These are phyloP conservation scores for Ceratocystis eucalypticola DNA, from an alignment of 2,329 filamentous ascomycete species.

Conservation along the genomic window DNA sequence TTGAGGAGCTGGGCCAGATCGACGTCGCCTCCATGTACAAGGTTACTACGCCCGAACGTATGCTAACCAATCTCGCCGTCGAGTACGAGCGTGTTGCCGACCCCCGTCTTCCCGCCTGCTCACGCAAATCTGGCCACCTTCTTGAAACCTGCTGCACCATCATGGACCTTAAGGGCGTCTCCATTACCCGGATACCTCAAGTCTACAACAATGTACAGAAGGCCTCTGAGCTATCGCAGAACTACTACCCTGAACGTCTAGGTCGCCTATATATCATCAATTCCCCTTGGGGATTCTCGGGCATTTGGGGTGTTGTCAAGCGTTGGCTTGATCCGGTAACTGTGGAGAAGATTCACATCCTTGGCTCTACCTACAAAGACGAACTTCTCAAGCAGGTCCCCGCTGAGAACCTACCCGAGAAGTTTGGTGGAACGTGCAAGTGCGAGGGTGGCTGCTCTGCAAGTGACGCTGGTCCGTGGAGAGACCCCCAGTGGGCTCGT, in stretches of 20 bases:
- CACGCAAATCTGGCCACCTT: slow-evolving; percentile 74
- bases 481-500: slow-evolving; percentile 52
- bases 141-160: slow-evolving; percentile 97
- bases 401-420: slow-evolving; percentile 74
- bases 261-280: slow-evolving; percentile 97
- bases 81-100: slow-evolving; percentile 96
- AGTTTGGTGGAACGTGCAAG: slow-evolving; percentile 71
- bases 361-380: slow-evolving; percentile 67
- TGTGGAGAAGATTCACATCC: slow-evolving; percentile 85
- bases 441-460: slow-evolving; percentile 73
- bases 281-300: slow-evolving; percentile 86
- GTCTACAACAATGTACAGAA: slow-evolving; percentile 81
- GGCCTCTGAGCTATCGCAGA: slow-evolving; percentile 82
- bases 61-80: slow-evolving; percentile 89
- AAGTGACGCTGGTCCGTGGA: slow-evolving; percentile 87
- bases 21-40: slow-evolving; percentile 82
- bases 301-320: slow-evolving; percentile 76
- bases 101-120: slow-evolving; percentile 86
- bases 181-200: slow-evolving; percentile 62
- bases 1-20: slow-evolving; percentile 89
- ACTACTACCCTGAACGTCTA: slow-evolving; percentile 96
- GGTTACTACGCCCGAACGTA: slow-evolving; percentile 82
- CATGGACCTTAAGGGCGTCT: slow-evolving; percentile 94
- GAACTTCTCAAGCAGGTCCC: slow-evolving; percentile 77
- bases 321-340: slow-evolving; percentile 94